Conservation (phyloP, 148 eudicot species). For the Rhododendron simsii region DNA sequence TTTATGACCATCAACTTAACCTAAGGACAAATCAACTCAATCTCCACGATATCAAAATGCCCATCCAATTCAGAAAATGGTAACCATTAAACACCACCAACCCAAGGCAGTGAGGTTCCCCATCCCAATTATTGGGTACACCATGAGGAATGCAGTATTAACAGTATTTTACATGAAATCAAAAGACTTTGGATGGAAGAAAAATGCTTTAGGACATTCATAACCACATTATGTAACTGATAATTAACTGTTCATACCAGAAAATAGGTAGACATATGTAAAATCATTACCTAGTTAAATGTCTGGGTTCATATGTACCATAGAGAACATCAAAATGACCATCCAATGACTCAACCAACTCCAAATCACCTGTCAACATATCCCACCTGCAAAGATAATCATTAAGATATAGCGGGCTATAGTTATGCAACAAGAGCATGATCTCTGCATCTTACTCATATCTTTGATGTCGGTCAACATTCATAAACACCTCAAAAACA, state of each 20-base stretch:
- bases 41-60: background rate
- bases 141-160: background rate
- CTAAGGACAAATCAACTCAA: background rate
- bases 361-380: constrained; percentile 72
- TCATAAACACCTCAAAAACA: constrained; percentile 76
- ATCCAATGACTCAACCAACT: constrained; percentile 72
- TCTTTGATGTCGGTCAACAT: constrained; percentile 69
- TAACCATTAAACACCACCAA: background rate
- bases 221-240: background rate
- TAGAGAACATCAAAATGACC: constrained; percentile 89
- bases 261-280: background rate
- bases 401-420: constrained; percentile 7
- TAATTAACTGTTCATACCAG: background rate
- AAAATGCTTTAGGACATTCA: background rate
- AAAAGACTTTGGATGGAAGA: background rate
- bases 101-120: background rate
- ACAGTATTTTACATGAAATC: background rate
- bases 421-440: constrained; percentile 1
- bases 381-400: constrained; percentile 74
- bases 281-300: constrained; percentile 55
- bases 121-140: background rate
- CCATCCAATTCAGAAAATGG: background rate
- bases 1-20: background rate
- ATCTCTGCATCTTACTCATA: constrained; percentile 64
- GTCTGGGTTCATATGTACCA: constrained; percentile 72